Base-by-base conservation (phyloP, 495 filamentous ascomycete genomes). In the Immersiella caudata region DNA sequence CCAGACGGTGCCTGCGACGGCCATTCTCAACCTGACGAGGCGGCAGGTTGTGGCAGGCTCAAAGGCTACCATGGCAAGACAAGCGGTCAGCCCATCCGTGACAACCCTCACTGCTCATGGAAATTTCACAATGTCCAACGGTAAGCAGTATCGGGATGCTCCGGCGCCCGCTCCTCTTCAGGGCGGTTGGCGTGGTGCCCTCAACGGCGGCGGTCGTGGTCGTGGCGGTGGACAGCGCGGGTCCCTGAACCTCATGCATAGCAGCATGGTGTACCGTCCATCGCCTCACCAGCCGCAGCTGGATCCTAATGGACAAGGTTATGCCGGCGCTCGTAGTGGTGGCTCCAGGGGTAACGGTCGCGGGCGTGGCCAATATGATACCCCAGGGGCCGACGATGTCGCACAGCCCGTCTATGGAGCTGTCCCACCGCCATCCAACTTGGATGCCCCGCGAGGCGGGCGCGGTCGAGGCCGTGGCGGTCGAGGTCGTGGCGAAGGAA, bases 1-100 rank as follows among this genome's bases (percentile, higher is more conserved):
- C 49, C 94, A 95, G 75, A 97, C 96, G 0, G 93, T 99, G 11
- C 87, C 91, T 1, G 83, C 88, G 20, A 87, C 88, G 11, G 89
- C 91, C 0, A 92, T 97, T 22, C 88, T 99, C 18, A 99, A 99
- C 75, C 76, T 97, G 46, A 89, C 90, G 8, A 83, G 94, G 69
- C 86, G 85, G 64, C 96, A 98, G 79, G 83, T 97, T 51, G 82
- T 96, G 58, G 88, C 90, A 51, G 87, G 80, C 57, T 91, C 92
- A 16, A 88, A 89, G 62, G 91, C 92, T 25, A 87, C 84, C 25
- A 73, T 79, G 57, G 85, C 88, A 35, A 88, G 79, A 64, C 86
- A 87, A 66, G 84, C 89, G 52, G 66, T 80, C 40, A 67, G 52
- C 56, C 84, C 85, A 33, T 80, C 84, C 16, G 88, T 88, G 7